These are phyloP conservation scores for Hemisphaericaspora xylanilytica DNA, from an alignment of 1,139 yeast species.

Conservation along the genomic window DNA sequence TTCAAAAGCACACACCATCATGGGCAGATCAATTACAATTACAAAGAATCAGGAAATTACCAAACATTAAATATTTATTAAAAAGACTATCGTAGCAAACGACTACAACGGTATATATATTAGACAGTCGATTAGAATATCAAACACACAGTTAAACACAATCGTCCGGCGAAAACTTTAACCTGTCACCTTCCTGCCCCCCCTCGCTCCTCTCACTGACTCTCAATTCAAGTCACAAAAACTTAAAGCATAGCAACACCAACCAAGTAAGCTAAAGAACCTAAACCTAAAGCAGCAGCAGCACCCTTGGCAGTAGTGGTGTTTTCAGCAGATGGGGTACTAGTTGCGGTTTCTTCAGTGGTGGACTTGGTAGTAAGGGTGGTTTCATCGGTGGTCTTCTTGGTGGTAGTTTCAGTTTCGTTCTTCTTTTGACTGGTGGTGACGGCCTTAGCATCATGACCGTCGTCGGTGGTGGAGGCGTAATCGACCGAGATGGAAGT, in stretches of 20 bases:
- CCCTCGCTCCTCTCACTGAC: not conserved
- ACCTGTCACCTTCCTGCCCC: no score
- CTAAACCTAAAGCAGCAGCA: constrained; percentile 6
- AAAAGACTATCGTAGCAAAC: not conserved
- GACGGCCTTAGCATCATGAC: not conserved
- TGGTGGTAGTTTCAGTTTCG: not conserved
- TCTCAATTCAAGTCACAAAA: not conserved
- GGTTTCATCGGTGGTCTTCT: not conserved
- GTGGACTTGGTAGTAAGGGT: not conserved
- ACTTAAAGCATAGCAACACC: constrained; percentile 5
- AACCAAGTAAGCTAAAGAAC: constrained; percentile 5
- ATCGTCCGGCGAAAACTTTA: constrained; percentile 2
- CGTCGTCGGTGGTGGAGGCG: not conserved
- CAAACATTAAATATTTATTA: not conserved
- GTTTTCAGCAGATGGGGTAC: constrained; percentile 3
- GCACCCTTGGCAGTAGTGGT: constrained; percentile 2
- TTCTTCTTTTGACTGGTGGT: not conserved
- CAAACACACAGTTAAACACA: not conserved
- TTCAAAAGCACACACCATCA: no score
- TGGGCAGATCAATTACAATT: no score
- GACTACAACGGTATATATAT: not conserved
- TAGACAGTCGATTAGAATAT: not conserved
- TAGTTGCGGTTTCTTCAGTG: no score
- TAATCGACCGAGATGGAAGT: not conserved
- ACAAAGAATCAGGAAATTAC: no score